These are phyloP conservation scores for Claviceps capensis DNA, from an alignment of 2,329 filamentous ascomycete genomes.

Conservation along the genomic window DNA sequence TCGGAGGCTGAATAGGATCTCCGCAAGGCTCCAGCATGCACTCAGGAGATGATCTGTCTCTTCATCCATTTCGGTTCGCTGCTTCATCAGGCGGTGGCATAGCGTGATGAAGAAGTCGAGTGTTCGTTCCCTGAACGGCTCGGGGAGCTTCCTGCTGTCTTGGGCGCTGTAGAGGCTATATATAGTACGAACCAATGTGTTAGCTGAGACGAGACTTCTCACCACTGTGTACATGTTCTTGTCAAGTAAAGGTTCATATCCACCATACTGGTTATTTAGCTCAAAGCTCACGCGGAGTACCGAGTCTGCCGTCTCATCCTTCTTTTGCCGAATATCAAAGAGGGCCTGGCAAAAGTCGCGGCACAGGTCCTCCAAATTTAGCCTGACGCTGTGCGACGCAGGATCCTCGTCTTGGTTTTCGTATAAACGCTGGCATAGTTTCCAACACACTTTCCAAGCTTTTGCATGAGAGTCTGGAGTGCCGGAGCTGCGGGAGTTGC, in stretches of 20 bases:
- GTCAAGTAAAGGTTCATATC: conserved; percentile 1
- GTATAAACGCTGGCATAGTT: conserved; percentile 79
- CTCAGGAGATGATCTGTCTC: conserved; percentile 75
- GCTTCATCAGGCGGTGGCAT: conserved; percentile 93
- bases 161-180: conserved; percentile 73
- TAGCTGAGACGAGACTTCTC: not conserved
- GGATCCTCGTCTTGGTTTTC: conserved; percentile 61
- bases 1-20: conserved; percentile 83
- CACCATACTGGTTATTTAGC: conserved; percentile 68
- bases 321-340: conserved; percentile 70
- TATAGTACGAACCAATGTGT: conserved; percentile 12
- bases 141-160: conserved; percentile 62
- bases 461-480: conserved; percentile 69
- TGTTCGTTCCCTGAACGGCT: conserved; percentile 77
- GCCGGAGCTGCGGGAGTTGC: conserved; percentile 62
- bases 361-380: conserved; percentile 65
- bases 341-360: conserved; percentile 84
- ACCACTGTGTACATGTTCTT: not conserved
- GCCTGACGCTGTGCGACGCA: conserved; percentile 51
- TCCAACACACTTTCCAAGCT: conserved; percentile 92
- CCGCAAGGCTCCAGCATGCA: conserved; percentile 80
- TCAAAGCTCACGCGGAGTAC: conserved; percentile 88
- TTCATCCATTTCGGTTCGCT: conserved; percentile 61
- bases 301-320: conserved; percentile 70
- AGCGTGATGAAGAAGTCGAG: conserved; percentile 90